A percentile compares a stretch with the other conserved stretches of the same genome.
These are phyloP conservation scores for Cyphellophora attinorum DNA, from an alignment of 2,329 filamentous ascomycete species.

Conservation along the genomic window DNA sequence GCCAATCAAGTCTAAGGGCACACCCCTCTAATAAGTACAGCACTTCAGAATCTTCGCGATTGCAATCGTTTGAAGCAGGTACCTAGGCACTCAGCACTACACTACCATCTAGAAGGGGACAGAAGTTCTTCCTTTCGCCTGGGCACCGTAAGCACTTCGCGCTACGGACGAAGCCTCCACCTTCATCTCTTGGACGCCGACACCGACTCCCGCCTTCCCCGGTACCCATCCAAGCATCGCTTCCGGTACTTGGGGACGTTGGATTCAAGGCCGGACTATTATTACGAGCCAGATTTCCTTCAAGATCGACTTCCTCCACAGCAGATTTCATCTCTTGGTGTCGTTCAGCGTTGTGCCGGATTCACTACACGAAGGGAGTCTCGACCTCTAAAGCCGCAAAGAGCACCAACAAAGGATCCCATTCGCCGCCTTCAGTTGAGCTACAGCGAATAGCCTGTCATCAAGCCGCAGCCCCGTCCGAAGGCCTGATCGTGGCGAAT, in stretches of 20 bases:
- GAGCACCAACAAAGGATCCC: slow-evolving; percentile 12
- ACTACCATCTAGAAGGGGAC: no score
- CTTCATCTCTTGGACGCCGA: background rate
- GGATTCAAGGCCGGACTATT: slow-evolving; percentile 6
- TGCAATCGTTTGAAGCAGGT: no score
- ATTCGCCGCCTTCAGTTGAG: slow-evolving; percentile 13
- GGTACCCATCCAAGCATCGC: background rate
- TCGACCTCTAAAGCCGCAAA: slow-evolving; percentile 13
- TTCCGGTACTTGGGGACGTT: slow-evolving; percentile 1
- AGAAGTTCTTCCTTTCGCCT: no score
- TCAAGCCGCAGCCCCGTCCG: background rate
- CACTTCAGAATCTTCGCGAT: no score
- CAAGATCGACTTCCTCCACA: slow-evolving; percentile 3
- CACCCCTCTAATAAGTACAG: no score
- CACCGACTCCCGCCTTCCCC: background rate
- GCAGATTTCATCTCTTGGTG: slow-evolving; percentile 2
- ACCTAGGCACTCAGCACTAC: no score
- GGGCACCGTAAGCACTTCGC: no score
- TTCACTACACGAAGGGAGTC: background rate
- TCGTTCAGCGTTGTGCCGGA: slow-evolving; percentile 10
- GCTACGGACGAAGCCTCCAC: slow-evolving; percentile 1
- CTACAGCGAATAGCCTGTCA: slow-evolving; percentile 13
- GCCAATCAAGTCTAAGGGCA: no score
- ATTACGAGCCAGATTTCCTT: slow-evolving; percentile 14
- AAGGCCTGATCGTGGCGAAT: background rate